Percentiles rank a stretch among this genome's conserved stretches.
These are phyloP conservation scores for Colletotrichum sublineola DNA, from an alignment of 2,329 filamentous ascomycete genomes.

Conservation along the genomic window DNA sequence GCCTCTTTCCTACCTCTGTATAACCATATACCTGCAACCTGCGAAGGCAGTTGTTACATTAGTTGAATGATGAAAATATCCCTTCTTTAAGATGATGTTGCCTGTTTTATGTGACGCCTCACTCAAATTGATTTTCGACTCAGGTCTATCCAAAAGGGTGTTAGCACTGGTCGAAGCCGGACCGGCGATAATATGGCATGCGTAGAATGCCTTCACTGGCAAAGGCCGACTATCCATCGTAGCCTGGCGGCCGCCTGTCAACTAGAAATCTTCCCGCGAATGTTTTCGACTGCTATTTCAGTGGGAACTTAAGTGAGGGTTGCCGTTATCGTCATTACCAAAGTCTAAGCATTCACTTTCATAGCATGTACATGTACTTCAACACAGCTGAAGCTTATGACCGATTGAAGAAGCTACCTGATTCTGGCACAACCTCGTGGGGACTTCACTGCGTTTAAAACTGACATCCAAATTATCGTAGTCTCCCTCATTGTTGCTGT, in stretches of 20 bases:
- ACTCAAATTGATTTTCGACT: too few relatives aligned
- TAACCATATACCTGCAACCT: slow-evolving; percentile 19
- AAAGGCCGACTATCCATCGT: not conserved
- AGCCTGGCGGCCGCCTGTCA: too few relatives aligned
- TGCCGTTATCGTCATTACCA: too few relatives aligned
- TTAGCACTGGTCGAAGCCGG: not conserved
- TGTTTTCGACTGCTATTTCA: not conserved
- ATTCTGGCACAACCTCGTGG: not conserved
- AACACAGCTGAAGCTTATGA: too few relatives aligned
- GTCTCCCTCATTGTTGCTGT: not conserved
- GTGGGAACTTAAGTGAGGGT: not conserved
- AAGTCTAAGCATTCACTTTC: not conserved
- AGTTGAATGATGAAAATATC: slow-evolving; percentile 34
- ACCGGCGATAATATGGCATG: not conserved
- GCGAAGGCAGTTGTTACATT: slow-evolving; percentile 5
- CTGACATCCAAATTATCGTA: too few relatives aligned
- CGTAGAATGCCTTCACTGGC: not conserved
- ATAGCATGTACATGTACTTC: not conserved
- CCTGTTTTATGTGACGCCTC: not conserved
- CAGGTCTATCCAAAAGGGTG: too few relatives aligned
- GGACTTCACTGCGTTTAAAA: not conserved
- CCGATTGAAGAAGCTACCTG: not conserved
- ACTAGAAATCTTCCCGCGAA: not conserved
- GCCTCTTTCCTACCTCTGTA: slow-evolving; percentile 25
- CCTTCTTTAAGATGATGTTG: not conserved